Evolutionary conservation across 345 rosid species (phyloP), one percentile per base, ranked within the genome.

Genomic region (Gossypium mustelinum): DNA sequence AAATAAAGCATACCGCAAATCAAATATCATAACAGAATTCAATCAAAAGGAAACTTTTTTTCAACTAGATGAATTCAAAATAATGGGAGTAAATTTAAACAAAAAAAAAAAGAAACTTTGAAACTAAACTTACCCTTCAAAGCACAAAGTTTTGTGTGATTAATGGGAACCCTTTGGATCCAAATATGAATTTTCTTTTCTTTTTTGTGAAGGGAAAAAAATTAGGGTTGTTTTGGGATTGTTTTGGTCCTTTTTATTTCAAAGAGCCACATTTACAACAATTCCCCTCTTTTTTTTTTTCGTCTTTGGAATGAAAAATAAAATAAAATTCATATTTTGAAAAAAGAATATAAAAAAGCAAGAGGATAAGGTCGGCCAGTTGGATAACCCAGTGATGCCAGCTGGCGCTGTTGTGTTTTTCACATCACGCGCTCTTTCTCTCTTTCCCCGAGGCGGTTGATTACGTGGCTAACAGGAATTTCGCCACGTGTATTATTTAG

Each of bases 321-420:
- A 65, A 44, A 54, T 29, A 47, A 43, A 27, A 76, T 9, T 24
- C 34, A 58, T 24, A 58, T 10, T 65, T 51, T 51, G 72, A 34
- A 34, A 34, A 34, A 34, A 34, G 77, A 75, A 75, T 75, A 75
- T 66, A 63, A 73, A 79, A 78, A 79, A 57, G 75, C 60, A 82
- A 87, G 87, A 83, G 88, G 92, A 90, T 90, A 90, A 90, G 94
- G 80, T 84, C 83, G 88, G 85, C 86, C 89, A 83, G 88, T 78
- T 34, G 63, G 79, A 55, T 73, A 59, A 57, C 76, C 80, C 79
- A 74, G 91, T 73, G 45, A 80, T 81, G 89, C 89, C 90, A 89
- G 87, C 90, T 87, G 88, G 90, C 79, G 73, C 12, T 72, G 74
- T 75, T 68, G 72, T 48, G 77, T 72, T 59, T 74, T 73, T 34